Evolutionary conservation across 495 filamentous ascomycete species (phyloP).

Genomic region (Penicillium robsamsonii): DNA sequence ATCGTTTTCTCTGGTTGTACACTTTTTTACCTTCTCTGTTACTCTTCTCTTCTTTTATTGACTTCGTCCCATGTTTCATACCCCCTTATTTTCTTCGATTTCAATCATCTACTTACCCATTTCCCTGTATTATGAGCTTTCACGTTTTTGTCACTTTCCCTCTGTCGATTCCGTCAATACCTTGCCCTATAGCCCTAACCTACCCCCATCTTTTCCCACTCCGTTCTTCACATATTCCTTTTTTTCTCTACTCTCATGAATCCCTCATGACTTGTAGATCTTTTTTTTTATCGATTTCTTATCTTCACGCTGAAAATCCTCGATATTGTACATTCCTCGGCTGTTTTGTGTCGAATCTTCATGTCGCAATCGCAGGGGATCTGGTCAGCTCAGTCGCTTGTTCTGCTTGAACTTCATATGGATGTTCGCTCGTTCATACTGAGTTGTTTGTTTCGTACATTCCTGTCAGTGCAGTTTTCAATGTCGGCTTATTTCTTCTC

Average conservation of each 20-base stretch:
- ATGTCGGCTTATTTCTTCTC: not conserved
- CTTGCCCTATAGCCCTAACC: conserved; percentile 21
- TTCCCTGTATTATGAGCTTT: conserved; percentile 56
- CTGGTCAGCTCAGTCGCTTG: not conserved
- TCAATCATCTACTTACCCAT: conserved; percentile 25
- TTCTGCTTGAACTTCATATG: conserved; percentile 1
- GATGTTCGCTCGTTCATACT: not conserved
- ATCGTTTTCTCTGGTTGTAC: conserved; percentile 6
- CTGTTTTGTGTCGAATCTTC: conserved; percentile 8
- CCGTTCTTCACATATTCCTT: conserved; percentile 25
- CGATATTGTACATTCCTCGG: conserved; percentile 28
- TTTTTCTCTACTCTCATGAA: conserved; percentile 11
- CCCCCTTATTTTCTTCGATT: conserved; percentile 21
- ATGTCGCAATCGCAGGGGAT: not conserved
- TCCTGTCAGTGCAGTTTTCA: not conserved
- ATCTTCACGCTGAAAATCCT: conserved; percentile 9
- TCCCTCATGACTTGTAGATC: conserved; percentile 24
- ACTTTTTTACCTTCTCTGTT: conserved; percentile 15
- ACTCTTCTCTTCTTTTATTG: conserved; percentile 3
- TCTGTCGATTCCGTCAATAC: conserved; percentile 27
- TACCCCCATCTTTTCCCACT: conserved; percentile 7
- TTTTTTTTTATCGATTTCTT: not conserved
- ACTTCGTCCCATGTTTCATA: conserved; percentile 26
- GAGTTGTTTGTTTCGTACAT: not conserved
- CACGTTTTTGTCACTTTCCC: conserved; percentile 22